These are phyloP conservation scores for Diaporthe batatas DNA, from an alignment of 2,329 filamentous ascomycete species.

Conservation along the genomic window DNA sequence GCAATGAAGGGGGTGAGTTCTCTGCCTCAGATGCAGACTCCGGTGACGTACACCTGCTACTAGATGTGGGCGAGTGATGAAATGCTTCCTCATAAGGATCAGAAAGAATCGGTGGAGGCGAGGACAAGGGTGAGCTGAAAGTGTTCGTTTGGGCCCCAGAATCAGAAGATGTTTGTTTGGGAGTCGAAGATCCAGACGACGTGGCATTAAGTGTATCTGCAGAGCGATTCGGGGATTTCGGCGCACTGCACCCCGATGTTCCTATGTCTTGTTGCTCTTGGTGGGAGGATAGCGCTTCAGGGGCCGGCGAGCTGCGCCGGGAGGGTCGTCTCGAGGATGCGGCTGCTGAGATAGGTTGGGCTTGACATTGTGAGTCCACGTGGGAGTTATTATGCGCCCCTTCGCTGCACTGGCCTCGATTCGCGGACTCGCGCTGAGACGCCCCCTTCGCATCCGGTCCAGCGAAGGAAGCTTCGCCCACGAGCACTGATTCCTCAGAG, in stretches of 20 bases:
- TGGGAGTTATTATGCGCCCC: neutral
- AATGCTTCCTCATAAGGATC: slow-evolving; percentile 60
- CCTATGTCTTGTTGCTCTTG: neutral
- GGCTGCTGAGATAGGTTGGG: neutral
- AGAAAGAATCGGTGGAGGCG: slow-evolving; percentile 66
- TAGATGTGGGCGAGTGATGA: slow-evolving; percentile 52
- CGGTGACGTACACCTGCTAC: slow-evolving; percentile 58
- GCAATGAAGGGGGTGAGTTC: slow-evolving; percentile 54
- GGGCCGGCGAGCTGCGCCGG: slow-evolving; percentile 5
- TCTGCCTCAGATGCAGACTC: slow-evolving; percentile 56
- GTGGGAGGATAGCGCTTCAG: neutral
- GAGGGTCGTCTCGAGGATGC: slow-evolving; percentile 6
- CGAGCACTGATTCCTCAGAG: slow-evolving; percentile 35
- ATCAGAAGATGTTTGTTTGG: slow-evolving; percentile 44
- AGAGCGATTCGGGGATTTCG: neutral
- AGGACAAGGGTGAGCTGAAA: slow-evolving; percentile 67
- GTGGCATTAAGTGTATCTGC: slow-evolving; percentile 36
- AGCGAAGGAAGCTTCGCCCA: neutral
- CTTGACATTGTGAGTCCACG: neutral
- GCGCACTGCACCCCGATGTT: no score
- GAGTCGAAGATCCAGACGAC: slow-evolving; percentile 46
- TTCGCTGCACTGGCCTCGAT: neutral
- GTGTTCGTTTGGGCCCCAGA: slow-evolving; percentile 42
- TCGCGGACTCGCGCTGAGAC: neutral
- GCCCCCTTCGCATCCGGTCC: neutral